Evolutionary conservation across 108 stramenopile genomes (phyloP).

Genomic region (Discostella stelligeroides): DNA sequence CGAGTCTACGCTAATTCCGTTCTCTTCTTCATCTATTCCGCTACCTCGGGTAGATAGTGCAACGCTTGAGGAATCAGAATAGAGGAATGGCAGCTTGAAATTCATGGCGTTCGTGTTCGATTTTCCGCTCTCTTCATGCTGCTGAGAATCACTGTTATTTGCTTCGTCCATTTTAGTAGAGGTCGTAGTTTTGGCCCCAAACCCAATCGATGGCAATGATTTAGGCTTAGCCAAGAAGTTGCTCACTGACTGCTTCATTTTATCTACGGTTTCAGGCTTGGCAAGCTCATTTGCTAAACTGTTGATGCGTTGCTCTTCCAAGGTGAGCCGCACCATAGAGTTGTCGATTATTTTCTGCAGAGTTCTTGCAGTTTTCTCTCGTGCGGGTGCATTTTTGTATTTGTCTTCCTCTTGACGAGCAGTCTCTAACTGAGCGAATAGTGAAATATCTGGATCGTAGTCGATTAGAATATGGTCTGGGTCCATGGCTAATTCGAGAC

Average conservation of each 20-base stretch:
- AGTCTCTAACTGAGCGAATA: conserved; percentile 80
- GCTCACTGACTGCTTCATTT: conserved; percentile 44
- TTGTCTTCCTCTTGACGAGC: conserved; percentile 59
- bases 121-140: conserved; percentile 5
- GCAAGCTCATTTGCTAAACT: conserved; percentile 42
- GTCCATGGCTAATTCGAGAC: conserved; percentile 42
- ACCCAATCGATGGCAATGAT: conserved; percentile 22
- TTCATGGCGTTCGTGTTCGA: conserved; percentile 15
- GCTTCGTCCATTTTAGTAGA: neutral
- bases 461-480: conserved; percentile 66
- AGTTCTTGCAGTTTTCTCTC: conserved; percentile 68
- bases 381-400: conserved; percentile 58
- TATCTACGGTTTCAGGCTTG: conserved; percentile 33
- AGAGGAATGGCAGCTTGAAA: conserved; percentile 17
- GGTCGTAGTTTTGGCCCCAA: conserved; percentile 27
- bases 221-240: conserved; percentile 31
- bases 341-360: conserved; percentile 78
- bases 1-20: neutral
- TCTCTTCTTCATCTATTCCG: conserved; percentile 2
- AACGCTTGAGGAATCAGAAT: conserved; percentile 25
- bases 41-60: conserved; percentile 8
- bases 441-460: conserved; percentile 70
- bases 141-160: neutral
- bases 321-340: conserved; percentile 73
- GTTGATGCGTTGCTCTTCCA: conserved; percentile 52